Conservation (phyloP, 257 asterid species). For the Salvia miltiorrhiza region DNA sequence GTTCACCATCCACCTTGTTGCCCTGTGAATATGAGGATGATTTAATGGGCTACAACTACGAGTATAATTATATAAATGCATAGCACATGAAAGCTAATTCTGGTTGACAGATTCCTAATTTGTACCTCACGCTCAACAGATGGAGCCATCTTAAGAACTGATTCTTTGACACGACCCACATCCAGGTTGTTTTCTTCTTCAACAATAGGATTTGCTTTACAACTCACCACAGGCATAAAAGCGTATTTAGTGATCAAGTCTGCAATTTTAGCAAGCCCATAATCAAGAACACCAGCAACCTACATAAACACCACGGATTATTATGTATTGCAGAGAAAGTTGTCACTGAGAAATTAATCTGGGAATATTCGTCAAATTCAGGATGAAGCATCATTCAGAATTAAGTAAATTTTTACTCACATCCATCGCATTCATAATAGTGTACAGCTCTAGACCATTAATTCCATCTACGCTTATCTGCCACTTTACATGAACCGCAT, state of each 20-base stretch:
- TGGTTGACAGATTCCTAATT: slow-evolving; percentile 17
- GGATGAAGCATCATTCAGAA: slow-evolving; percentile 9
- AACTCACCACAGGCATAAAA: slow-evolving; percentile 51
- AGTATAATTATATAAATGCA: neutral
- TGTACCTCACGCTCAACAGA: slow-evolving; percentile 51
- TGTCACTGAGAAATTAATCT: neutral
- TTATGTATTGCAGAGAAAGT: slow-evolving; percentile 13
- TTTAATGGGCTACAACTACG: slow-evolving; percentile 11
- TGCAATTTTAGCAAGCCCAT: slow-evolving; percentile 87
- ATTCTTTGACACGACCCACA: slow-evolving; percentile 34
- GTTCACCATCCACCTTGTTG: slow-evolving; percentile 55
- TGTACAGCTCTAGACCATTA: slow-evolving; percentile 61
- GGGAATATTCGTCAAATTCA: neutral
- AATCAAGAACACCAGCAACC: slow-evolving; percentile 71
- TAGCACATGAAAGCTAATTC: neutral
- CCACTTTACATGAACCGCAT: slow-evolving; percentile 50
- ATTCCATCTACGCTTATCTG: slow-evolving; percentile 38
- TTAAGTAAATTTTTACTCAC: slow-evolving; percentile 44
- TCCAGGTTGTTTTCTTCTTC: slow-evolving; percentile 42
- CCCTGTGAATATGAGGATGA: slow-evolving; percentile 39
- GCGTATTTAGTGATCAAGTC: slow-evolving; percentile 67
- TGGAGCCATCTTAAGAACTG: slow-evolving; percentile 61
- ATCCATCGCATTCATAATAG: slow-evolving; percentile 79
- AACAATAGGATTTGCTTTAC: slow-evolving; percentile 41
- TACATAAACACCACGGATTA: slow-evolving; percentile 34